Evolutionary conservation across 1,139 yeast genomes (phyloP), one percentile per base, ranked within the genome.

Genomic region (Pichia terricola): DNA sequence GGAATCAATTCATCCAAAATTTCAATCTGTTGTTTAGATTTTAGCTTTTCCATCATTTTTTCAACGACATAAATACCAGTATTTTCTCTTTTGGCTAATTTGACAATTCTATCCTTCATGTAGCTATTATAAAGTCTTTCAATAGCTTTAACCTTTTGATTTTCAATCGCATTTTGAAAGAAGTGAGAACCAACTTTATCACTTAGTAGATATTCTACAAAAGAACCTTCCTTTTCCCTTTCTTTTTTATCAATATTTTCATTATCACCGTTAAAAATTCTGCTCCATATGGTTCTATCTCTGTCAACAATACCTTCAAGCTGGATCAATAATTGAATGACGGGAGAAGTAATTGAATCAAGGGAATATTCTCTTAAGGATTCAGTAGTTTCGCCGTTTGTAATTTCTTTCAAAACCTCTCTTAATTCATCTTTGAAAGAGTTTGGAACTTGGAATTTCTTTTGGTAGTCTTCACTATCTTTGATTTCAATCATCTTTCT

Each of bases 101-200:
- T 85, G 45, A 75, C 69, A 10, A 87, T 66, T 50, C 95, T 69
- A 38, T 79, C 83, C 50, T 75, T 75, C 79, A 89, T 86, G 65
- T 88, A 86, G 9, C 76, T 61, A 41, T 66, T 68, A 64, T 80
- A 86, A 42, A 89, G 64, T 54, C 95, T 73, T 53, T 81, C 84
- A 38, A 83, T 75, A 56, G 78, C 77, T 53, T 77, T 81, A 48
- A 75, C 65, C 52, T 94, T 79, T 41, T 83, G 83, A 44, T 74
- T 76, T 41, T 74, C 76, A 43, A 89, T 69, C 26, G 79, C 73
- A 25, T 81, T 73, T 62, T 89, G 89, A 37, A 89, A 68, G 66
- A 89, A 88, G 64, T 88, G 96, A 1, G 95, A 82, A 1, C 97
- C 98, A 16, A 88, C 87, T 1, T 95, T 72, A 58, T 89, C 96